Conservation (phyloP, 768 basidiomycete species). For the Leccinum subgranulosum region DNA sequence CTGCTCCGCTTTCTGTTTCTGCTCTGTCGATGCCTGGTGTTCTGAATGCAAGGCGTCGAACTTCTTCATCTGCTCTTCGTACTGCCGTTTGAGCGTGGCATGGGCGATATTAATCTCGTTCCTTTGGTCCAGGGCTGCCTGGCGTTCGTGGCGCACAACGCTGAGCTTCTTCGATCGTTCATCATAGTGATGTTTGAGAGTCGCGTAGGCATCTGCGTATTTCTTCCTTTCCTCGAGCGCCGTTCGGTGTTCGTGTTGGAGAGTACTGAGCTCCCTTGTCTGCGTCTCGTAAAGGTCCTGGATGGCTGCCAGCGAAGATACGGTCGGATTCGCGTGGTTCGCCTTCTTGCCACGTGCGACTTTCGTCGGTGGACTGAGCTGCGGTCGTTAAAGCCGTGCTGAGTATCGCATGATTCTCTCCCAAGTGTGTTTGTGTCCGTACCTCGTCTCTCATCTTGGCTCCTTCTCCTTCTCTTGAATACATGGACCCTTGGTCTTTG, state of each 20-base stretch:
- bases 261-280: conserved; percentile 2
- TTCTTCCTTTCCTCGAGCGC: conserved; percentile 8
- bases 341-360: neutral
- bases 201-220: neutral
- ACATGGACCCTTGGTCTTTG: neutral
- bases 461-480: neutral
- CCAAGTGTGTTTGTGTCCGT: neutral
- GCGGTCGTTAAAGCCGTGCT: neutral
- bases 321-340: neutral
- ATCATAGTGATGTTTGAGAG: conserved; percentile 6
- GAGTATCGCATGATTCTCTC: neutral
- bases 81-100: conserved; percentile 16
- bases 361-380: conserved; percentile 3
- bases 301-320: neutral
- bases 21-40: neutral
- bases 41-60: conserved; percentile 4
- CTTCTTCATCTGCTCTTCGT: conserved; percentile 10
- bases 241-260: conserved; percentile 1
- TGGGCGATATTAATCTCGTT: conserved; percentile 11
- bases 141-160: conserved; percentile 4
- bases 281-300: conserved; percentile 4
- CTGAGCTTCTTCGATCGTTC: conserved; percentile 4
- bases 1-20: conserved; percentile 3
- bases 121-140: neutral
- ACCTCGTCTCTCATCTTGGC: conserved; percentile 8